phyloP scores from a whole-genome alignment of 1,139 yeast species.

The Geotrichum candidum region DNA sequence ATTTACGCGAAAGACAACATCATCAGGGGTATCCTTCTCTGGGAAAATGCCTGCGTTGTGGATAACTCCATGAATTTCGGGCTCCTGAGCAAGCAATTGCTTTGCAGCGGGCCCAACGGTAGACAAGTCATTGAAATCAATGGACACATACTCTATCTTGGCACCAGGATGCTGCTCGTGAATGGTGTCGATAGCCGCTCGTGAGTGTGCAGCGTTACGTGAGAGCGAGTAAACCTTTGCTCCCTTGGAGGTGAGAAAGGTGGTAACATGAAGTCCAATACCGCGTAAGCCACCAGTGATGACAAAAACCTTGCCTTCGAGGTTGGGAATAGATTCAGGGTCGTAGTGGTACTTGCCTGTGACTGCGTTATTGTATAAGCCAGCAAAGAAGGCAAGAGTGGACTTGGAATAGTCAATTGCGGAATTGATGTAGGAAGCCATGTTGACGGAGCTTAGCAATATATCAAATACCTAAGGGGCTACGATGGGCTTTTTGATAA shows the following conservation, averaged over 20 bases:
- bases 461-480: too few species aligned
- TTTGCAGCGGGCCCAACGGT: constrained; percentile 42
- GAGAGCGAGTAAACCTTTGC: constrained; percentile 44
- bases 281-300: constrained; percentile 48
- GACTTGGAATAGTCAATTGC: not conserved
- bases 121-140: constrained; percentile 45
- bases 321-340: constrained; percentile 42
- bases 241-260: constrained; percentile 39
- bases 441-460: not conserved
- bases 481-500: not conserved
- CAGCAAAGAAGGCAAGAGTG: not conserved
- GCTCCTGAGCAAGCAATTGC: constrained; percentile 30
- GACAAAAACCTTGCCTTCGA: constrained; percentile 39
- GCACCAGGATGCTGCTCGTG: constrained; percentile 27
- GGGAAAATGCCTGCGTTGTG: constrained; percentile 48
- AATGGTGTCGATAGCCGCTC: constrained; percentile 35
- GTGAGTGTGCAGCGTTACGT: constrained; percentile 37
- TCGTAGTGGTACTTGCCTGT: constrained; percentile 22
- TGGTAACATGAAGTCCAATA: constrained; percentile 42
- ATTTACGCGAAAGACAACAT: constrained; percentile 48
- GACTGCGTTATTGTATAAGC: not conserved
- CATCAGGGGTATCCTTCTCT: constrained; percentile 40
- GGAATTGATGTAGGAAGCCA: not conserved
- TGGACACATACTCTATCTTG: constrained; percentile 23
- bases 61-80: constrained; percentile 29